Conservation (phyloP, 2,329 filamentous ascomycete genomes). For the Phaeosphaeria sp. region DNA sequence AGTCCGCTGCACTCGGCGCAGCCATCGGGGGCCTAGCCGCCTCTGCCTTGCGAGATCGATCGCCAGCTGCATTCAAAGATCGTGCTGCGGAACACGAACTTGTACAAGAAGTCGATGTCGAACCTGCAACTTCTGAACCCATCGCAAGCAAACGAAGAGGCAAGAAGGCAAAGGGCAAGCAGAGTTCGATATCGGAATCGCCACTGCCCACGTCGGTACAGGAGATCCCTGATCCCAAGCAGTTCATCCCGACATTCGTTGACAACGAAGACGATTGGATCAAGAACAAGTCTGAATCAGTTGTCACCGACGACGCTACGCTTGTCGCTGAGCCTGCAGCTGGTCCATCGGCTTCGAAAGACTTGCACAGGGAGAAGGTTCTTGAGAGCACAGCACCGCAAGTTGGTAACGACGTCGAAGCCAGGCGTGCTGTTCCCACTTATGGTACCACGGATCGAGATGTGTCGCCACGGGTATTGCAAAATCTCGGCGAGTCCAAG, state of each 20-base stretch:
- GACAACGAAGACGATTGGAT: slow-evolving; percentile 43
- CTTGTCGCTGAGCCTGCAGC: slow-evolving; percentile 36
- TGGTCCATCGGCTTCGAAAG: slow-evolving; percentile 23
- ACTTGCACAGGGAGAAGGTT: slow-evolving; percentile 33
- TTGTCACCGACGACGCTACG: slow-evolving; percentile 39
- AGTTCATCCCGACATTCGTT: slow-evolving; percentile 33
- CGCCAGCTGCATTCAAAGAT: slow-evolving; percentile 17
- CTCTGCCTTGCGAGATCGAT: slow-evolving; percentile 20
- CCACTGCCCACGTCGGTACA: slow-evolving; percentile 5
- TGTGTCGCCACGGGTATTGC: neutral
- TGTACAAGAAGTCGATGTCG: neutral
- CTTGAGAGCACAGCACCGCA: slow-evolving; percentile 33
- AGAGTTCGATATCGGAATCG: slow-evolving; percentile 20
- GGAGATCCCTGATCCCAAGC: slow-evolving; percentile 11
- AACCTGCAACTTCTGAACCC: slow-evolving; percentile 8
- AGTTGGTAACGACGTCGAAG: slow-evolving; percentile 14
- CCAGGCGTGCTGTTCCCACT: slow-evolving; percentile 19
- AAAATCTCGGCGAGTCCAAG: neutral
- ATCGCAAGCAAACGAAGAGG: slow-evolving; percentile 15
- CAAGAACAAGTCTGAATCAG: slow-evolving; percentile 30
- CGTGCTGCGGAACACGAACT: neutral
- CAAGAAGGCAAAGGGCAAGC: slow-evolving; percentile 45
- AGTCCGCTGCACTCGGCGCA: slow-evolving; percentile 37
- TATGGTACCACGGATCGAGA: neutral
- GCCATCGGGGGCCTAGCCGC: slow-evolving; percentile 34